Evolutionary conservation across 257 asterid species (phyloP).

Genomic region (Misopates orontium): DNA sequence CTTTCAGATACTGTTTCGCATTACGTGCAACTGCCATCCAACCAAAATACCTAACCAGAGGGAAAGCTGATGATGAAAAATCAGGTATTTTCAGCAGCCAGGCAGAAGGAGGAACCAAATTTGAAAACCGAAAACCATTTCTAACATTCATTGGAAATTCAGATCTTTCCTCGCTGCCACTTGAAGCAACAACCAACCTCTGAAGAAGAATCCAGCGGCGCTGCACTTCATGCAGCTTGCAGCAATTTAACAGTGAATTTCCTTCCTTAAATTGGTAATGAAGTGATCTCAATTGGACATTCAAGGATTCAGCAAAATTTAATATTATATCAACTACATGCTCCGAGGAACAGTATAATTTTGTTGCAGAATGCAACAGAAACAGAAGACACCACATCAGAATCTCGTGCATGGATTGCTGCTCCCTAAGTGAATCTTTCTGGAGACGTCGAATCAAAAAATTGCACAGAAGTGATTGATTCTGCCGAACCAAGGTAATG

Average conservation of each 20-base stretch:
- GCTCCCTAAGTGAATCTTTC: conserved; percentile 50
- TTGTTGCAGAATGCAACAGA: conserved; percentile 89
- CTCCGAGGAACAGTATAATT: conserved; percentile 67
- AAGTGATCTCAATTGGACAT: conserved; percentile 48
- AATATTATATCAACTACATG: conserved; percentile 79
- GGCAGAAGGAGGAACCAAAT: conserved; percentile 72
- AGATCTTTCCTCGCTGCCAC: conserved; percentile 75
- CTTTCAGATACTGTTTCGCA: conserved; percentile 77
- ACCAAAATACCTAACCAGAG: conserved; percentile 81
- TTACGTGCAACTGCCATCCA: conserved; percentile 97
- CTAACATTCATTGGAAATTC: conserved; percentile 45
- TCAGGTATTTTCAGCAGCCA: conserved; percentile 81
- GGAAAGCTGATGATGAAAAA: conserved; percentile 71
- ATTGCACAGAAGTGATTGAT: conserved; percentile 74
- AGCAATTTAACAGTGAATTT: conserved; percentile 42
- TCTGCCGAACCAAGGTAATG: conserved; percentile 81
- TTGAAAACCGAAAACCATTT: conserved; percentile 75
- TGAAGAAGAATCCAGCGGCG: conserved; percentile 82
- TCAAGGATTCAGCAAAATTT: conserved; percentile 65
- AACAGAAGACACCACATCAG: conserved; percentile 87
- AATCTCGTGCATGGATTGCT: conserved; percentile 75
- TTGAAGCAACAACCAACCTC: conserved; percentile 82
- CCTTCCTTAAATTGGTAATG: conserved; percentile 63
- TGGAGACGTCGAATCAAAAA: conserved; percentile 65
- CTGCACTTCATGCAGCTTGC: conserved; percentile 64